These are phyloP conservation scores for Pyracantha coccinea DNA, from an alignment of 331 rosid species.

Conservation along the genomic window DNA sequence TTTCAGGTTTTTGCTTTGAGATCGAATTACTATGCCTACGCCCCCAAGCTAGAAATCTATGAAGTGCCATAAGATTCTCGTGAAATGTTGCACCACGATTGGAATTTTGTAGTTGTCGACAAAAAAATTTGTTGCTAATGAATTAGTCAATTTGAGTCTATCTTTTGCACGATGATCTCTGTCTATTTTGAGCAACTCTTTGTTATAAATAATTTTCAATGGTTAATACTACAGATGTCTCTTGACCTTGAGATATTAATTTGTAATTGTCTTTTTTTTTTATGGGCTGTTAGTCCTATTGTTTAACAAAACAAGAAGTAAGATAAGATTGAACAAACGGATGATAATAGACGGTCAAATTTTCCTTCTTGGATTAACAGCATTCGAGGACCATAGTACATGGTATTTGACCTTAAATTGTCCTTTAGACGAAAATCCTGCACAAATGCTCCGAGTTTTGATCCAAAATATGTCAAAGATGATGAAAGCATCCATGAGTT, in stretches of 20 bases:
- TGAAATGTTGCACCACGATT: not conserved
- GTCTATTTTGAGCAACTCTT: not conserved
- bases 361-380: not conserved
- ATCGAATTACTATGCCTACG: not conserved
- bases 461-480: not conserved
- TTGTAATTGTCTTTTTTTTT: too few relatives aligned
- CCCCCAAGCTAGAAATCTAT: not conserved
- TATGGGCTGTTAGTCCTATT: not conserved
- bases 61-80: not conserved
- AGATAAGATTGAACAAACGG: not conserved
- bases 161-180: too few relatives aligned
- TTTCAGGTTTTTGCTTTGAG: not conserved
- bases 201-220: not conserved
- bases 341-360: not conserved
- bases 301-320: too few relatives aligned
- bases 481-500: not conserved
- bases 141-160: not conserved
- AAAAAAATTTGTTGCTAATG: not conserved
- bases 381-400: not conserved
- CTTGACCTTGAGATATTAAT: too few relatives aligned
- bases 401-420: not conserved
- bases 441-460: not conserved
- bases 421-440: not conserved
- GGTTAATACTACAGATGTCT: not conserved
- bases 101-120: not conserved